These are phyloP conservation scores for Rachicladosporium sp. DNA, from an alignment of 2,329 filamentous ascomycete species.

Conservation along the genomic window DNA sequence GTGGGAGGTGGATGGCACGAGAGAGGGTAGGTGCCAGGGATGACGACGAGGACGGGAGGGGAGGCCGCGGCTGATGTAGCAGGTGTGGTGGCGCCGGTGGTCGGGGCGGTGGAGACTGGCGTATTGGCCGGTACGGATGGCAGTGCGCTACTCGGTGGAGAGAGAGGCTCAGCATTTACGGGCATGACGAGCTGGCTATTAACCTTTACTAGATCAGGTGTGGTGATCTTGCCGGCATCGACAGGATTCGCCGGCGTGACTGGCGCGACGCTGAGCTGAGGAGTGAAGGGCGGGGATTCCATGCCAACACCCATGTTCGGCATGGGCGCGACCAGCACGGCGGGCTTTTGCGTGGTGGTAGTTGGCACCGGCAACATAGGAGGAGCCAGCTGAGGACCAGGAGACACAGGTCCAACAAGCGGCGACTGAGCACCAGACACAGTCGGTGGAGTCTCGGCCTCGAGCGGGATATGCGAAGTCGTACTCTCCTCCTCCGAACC, in stretches of 20 bases:
- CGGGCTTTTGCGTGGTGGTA: not conserved
- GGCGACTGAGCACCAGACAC: conserved; percentile 6
- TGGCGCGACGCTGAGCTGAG: conserved; percentile 13
- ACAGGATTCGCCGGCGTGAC: conserved; percentile 10
- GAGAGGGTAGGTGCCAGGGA: not conserved
- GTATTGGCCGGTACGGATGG: too few relatives aligned
- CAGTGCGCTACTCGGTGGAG: conserved; percentile 1
- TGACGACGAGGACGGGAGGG: conserved; percentile 2
- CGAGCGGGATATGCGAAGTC: not conserved
- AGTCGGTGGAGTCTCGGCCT: conserved; percentile 6
- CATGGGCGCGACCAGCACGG: not conserved
- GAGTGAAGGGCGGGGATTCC: conserved; percentile 23
- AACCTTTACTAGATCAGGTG: conserved; percentile 10
- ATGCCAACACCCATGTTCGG: conserved; percentile 10
- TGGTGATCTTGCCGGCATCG: conserved; percentile 2
- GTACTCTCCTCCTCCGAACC: not conserved
- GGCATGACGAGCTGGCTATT: conserved; percentile 6
- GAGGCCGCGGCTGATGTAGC: conserved; percentile 4
- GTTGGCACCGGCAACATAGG: conserved; percentile 1
- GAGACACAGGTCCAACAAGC: conserved; percentile 6
- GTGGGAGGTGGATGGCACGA: not conserved
- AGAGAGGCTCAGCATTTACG: conserved; percentile 2
- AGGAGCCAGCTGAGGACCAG: conserved; percentile 3
- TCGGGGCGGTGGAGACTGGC: conserved; percentile 2
- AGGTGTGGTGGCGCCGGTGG: conserved; percentile 6